Evolutionary conservation across 306 rosid species (phyloP), one percentile per base, ranked within the genome.

Genomic region (Crotalaria pallida): DNA sequence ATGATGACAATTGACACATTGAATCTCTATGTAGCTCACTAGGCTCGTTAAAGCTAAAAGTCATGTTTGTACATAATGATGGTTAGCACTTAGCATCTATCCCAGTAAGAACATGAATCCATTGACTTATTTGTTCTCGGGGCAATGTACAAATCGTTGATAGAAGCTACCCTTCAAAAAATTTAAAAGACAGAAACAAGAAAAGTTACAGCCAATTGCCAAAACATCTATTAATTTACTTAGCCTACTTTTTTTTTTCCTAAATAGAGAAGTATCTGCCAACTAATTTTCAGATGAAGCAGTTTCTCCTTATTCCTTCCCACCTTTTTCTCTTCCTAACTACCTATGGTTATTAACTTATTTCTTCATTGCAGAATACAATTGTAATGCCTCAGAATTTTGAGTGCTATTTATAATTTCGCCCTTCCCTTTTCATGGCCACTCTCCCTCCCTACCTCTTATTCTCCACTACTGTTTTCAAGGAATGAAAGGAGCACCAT

Each of bases 401-500:
- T 24, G 22, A 58, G 10, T 26, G 33, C 33, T 31, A 7, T 27
- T 27, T 57, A 8, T 60, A 60, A 17, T 60, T 23, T 13, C 13
- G 16, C 11, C 64, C 1, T 6, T 3, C 16, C 22, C 11, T 21
- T 21, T 61, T 18, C 5, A 16, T 24, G 26, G 60, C 31, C n/a
- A n/a, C n/a, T n/a, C 13, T 48, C 44, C 31, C 15, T 31, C 10
- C 8, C 45, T n/a, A 31, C 40, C 18, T 9, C 40, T 17, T 68
- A 15, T 23, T 18, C 22, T 12, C 50, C 43, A 16, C 50, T 5
- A 45, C 12, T 21, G 6, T 19, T 12, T 17, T 80, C 77, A 82
- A 41, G 87, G 72, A 53, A 87, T 74, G 79, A 87, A 87, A 59
- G 88, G 62, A 77, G 88, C 65, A 56, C 74, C 89, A 69, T 71